A percentile compares a stretch with the other conserved stretches of the same genome.
These are phyloP conservation scores for Mortierella alpina DNA, from an alignment of 192 early-diverging fungal species.

Conservation along the genomic window DNA sequence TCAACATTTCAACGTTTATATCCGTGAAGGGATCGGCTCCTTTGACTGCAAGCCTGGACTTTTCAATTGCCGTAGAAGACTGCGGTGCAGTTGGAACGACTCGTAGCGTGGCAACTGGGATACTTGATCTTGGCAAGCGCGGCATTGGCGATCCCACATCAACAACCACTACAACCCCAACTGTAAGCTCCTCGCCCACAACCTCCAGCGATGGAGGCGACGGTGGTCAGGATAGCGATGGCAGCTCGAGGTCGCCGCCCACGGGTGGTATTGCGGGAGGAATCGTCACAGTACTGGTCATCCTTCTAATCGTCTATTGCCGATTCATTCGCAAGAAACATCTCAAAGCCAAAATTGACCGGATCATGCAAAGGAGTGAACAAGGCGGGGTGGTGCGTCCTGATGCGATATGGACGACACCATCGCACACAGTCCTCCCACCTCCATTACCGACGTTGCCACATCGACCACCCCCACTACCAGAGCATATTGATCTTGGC, in stretches of 20 bases:
- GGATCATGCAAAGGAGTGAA: background rate
- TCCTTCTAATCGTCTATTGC: background rate
- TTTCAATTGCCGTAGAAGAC: background rate
- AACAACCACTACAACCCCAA: too few species aligned
- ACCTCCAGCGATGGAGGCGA: background rate
- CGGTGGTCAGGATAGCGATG: background rate
- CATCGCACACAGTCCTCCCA: background rate
- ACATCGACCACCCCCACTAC: background rate
- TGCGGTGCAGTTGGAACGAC: background rate
- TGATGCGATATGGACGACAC: background rate
- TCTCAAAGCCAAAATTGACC: background rate
- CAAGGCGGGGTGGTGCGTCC: background rate
- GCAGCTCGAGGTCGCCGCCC: background rate
- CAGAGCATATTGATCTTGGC: background rate
- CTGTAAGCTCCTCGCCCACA: too few species aligned
- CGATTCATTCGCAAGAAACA: background rate
- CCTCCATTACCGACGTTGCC: background rate
- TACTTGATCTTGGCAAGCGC: too few species aligned
- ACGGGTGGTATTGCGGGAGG: constrained; percentile 8
- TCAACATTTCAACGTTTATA: constrained; percentile 1
- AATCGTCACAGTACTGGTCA: background rate
- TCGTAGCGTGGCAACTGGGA: too few species aligned
- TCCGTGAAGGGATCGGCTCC: background rate
- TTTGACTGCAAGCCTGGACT: background rate
- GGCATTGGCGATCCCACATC: too few species aligned